Percentiles rank a stretch among this genome's conserved stretches.
Conservation (phyloP, 352 stramenopile species). For the Globisporangium orthogonon region DNA sequence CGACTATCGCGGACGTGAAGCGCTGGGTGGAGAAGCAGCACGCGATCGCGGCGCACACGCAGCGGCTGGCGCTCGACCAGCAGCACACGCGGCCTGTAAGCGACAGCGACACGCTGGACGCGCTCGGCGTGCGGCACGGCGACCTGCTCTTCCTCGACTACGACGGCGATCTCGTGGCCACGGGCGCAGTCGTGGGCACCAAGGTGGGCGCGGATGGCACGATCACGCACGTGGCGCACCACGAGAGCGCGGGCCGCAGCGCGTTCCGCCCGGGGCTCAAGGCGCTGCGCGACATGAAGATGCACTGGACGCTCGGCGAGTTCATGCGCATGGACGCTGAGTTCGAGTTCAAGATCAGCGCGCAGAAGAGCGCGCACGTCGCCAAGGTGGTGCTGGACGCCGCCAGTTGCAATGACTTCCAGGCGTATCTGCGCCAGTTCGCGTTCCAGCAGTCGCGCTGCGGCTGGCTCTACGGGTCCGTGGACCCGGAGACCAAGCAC, state of each 20-base stretch:
- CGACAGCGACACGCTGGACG: conserved; percentile 50
- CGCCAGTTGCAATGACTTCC: conserved; percentile 88
- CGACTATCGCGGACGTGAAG: conserved; percentile 70
- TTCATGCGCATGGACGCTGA: conserved; percentile 97
- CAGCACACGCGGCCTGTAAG: conserved; percentile 24
- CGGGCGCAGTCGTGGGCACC: conserved; percentile 35
- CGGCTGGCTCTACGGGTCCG: conserved; percentile 93
- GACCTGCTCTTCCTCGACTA: conserved; percentile 82
- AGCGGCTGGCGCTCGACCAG: conserved; percentile 56
- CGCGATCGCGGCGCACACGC: conserved; percentile 37
- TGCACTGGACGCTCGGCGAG: conserved; percentile 96
- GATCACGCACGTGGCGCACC: conserved; percentile 70
- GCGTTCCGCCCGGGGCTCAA: conserved; percentile 95
- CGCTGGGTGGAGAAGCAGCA: conserved; percentile 73
- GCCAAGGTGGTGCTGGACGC: conserved; percentile 84
- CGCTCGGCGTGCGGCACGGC: conserved; percentile 59
- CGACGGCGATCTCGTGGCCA: conserved; percentile 56
- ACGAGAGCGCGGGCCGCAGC: conserved; percentile 69
- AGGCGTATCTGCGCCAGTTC: conserved; percentile 85
- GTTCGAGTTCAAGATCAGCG: conserved; percentile 97
- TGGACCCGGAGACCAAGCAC: conserved; percentile 77
- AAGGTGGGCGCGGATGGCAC: conserved; percentile 81
- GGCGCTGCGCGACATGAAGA: conserved; percentile 97
- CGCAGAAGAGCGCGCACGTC: conserved; percentile 87
- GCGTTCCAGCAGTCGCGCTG: conserved; percentile 93